phyloP scores from a whole-genome alignment of 2,329 filamentous ascomycete species.

The Fusarium secorum region DNA sequence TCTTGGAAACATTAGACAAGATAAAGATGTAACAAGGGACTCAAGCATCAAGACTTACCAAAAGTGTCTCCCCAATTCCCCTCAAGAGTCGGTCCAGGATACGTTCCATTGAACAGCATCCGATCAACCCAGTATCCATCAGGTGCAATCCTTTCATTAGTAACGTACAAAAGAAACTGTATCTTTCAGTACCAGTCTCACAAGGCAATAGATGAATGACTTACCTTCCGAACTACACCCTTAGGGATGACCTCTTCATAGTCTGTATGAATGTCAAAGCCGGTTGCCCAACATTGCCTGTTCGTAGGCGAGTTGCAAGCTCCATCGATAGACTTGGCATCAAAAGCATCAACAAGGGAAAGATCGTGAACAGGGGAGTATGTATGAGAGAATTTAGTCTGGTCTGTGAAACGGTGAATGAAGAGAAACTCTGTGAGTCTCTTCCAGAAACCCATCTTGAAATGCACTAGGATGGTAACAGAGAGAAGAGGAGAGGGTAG shows the following conservation, averaged over 20 bases:
- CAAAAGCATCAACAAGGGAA: not conserved
- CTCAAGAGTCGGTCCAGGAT: not conserved
- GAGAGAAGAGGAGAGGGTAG: not conserved
- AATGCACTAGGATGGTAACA: not conserved
- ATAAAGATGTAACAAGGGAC: not conserved
- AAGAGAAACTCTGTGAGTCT: slow-evolving; percentile 3
- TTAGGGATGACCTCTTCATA: not conserved
- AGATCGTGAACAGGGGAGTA: not conserved
- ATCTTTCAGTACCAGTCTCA: rapidly evolving
- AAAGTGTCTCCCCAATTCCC: not conserved
- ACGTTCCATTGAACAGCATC: not conserved
- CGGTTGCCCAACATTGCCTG: not conserved
- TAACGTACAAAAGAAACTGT: not conserved
- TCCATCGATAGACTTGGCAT: not conserved
- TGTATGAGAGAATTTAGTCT: not conserved
- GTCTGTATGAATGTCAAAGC: not conserved
- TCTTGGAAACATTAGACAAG: not conserved
- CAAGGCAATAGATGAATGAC: not conserved
- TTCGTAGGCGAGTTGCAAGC: not conserved
- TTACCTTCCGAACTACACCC: not conserved
- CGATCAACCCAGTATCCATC: not conserved
- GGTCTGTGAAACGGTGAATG: not conserved
- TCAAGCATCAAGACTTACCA: not conserved
- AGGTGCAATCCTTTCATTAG: not conserved
- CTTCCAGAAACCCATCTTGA: slow-evolving; percentile 1